Evolutionary conservation across 331 rosid species (phyloP), one percentile per base, ranked within the genome.

Genomic region (Telfairia occidentalis): DNA sequence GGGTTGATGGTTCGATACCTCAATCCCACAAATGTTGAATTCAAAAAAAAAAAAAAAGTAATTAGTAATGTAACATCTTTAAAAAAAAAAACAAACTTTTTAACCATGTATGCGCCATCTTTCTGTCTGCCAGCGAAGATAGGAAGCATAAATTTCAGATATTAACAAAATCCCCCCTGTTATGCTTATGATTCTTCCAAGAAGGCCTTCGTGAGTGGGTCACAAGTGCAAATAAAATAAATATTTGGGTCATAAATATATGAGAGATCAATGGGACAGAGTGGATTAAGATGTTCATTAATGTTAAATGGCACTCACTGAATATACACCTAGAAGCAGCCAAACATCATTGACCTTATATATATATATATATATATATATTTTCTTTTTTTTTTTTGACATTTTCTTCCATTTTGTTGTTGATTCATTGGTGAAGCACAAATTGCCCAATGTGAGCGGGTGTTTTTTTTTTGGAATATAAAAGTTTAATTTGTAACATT

Each of bases 271-370:
- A 40, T 38, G n/a, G 21, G 73, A 67, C 21, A 66, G 73, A 67
- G 73, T 67, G 73, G 73, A 67, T 67, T 23, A 42, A 67, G 54
- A 40, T 12, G 54, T 42, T 67, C 29, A 67, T 67, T 67, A 67
- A 42, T 24, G 53, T 42, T 67, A 42, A 67, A 67, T 42, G 53
- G 23, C 53, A 67, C 54, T 5, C 2, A 23, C 35, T 67, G 0
- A 37, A 64, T 10, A 37, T 64, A 37, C 49, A 64, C 26, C 23
- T 32, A 61, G 69, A 64, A 64, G 30, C 3, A 67, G 23, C 74
- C 74, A 40, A 66, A 26, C 55, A 67, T 24, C 54, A 23, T 67
- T 67, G 54, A 67, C 73, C 53, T 40, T 21, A 66, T 66, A 6
- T 38, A 9, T 42, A n/a, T n/a, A n/a, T n/a, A n/a, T n/a, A n/a